Evolutionary conservation across 495 filamentous ascomycete genomes (phyloP), one percentile per base, ranked within the genome.

Genomic region (Neurospora africana): DNA sequence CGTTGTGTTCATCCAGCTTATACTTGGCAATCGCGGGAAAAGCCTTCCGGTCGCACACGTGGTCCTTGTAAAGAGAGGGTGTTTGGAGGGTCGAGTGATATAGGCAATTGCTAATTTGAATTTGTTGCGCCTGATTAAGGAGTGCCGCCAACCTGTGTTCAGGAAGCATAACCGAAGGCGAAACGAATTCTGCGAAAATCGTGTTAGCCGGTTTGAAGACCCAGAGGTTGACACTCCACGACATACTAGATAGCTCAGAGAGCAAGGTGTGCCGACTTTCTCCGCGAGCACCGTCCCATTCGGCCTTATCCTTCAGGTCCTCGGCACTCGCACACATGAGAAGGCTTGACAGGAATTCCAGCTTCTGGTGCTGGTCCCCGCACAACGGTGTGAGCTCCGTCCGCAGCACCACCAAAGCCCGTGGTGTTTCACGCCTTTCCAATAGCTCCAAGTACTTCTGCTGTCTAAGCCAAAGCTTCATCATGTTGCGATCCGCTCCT

Each of bases 111-210:
- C 88, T 86, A 61, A 98, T 92, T 81, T 97, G 95, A 70, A 84
- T 87, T 68, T 89, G 83, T 77, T 98, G 97, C 36, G 96, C 88
- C 71, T 95, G 88, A 68, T 92, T 85, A 68, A 99, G 82, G n/a
- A 99, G 81, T 35, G 88, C 84, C 9, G 92, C 93, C n/a, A 99
- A 84, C 15, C 95, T 92, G 79, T 96, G 93, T 75, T 96, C 92
- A 6, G 95, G 96, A 68, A 99, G 92, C 96, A 99, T 98, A 33
- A 97, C 92, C n/a, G 93, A 94, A 2, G 95, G 95, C 5, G 96
- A 96, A 72, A 99, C 96, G 39, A 88, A 97, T 83, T 86, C 93
- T 96, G 69, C 11, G 15, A 39, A 1, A 61, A 30, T 30, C 27
- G n/a, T 61, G 53, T 33, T 58, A 71, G 71, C 65, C 76, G 70